phyloP scores from a whole-genome alignment of 1,284 basidiomycete species.

The Heterobasidion irregulare region DNA sequence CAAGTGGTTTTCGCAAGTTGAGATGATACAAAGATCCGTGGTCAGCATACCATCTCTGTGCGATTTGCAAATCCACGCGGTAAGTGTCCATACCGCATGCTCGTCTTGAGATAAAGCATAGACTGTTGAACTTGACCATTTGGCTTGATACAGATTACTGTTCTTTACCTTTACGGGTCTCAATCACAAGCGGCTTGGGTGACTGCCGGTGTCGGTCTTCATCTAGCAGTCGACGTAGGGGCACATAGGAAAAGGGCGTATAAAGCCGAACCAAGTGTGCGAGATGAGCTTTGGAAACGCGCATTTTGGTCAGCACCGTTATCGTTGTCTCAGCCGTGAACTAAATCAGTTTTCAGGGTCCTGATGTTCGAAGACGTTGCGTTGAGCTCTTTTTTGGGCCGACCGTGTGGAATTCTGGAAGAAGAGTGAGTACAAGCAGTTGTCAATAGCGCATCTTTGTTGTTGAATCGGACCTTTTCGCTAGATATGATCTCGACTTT shows the following conservation, averaged over 20 bases:
- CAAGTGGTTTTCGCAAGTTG: conserved; percentile 66
- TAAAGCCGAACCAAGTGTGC: conserved; percentile 27
- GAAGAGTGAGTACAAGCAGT: conserved; percentile 46
- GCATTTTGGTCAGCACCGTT: conserved; percentile 55
- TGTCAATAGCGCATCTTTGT: not conserved
- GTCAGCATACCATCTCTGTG: conserved; percentile 54
- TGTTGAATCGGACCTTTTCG: not conserved
- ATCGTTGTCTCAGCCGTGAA: not conserved
- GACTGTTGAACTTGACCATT: conserved; percentile 20
- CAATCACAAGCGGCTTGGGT: conserved; percentile 69
- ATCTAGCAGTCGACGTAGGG: conserved; percentile 61
- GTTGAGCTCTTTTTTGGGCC: conserved; percentile 60
- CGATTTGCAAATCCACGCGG: conserved; percentile 62
- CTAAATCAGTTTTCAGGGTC: conserved; percentile 29
- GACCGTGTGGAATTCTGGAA: conserved; percentile 66
- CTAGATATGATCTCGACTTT: conserved; percentile 34
- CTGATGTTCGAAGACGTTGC: conserved; percentile 52
- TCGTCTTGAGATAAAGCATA: not conserved
- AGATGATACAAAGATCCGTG: conserved; percentile 38
- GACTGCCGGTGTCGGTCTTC: conserved; percentile 60
- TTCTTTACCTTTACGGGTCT: conserved; percentile 44
- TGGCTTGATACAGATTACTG: conserved; percentile 5
- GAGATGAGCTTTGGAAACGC: conserved; percentile 70
- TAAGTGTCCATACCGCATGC: conserved; percentile 14
- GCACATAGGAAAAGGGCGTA: conserved; percentile 47